These are phyloP conservation scores for Hibiscus mutabilis DNA, from an alignment of 345 rosid species.

Conservation along the genomic window DNA sequence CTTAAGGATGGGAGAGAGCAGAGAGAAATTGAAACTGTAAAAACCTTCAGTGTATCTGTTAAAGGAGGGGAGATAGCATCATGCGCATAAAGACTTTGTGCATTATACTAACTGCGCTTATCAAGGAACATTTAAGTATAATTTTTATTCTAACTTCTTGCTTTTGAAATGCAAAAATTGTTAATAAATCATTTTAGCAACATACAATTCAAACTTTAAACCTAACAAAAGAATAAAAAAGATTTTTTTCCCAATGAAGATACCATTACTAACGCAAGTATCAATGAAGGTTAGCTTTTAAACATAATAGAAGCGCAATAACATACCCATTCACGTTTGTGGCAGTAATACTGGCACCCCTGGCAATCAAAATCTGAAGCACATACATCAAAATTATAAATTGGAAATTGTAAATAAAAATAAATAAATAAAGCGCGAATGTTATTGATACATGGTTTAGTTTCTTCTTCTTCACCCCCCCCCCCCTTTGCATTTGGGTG, in stretches of 20 bases:
- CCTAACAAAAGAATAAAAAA: too few species aligned
- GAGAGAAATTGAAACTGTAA: too few species aligned
- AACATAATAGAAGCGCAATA: neutral
- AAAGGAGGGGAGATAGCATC: too few species aligned
- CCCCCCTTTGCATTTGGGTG: neutral
- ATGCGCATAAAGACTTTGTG: too few species aligned
- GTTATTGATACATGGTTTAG: neutral
- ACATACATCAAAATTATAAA: conserved; percentile 9
- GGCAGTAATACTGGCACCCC: conserved; percentile 67
- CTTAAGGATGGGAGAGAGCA: too few species aligned
- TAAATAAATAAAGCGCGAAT: conserved; percentile 9
- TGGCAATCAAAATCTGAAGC: conserved; percentile 68
- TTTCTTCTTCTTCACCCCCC: neutral
- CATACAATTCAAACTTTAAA: neutral
- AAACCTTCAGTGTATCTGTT: too few species aligned
- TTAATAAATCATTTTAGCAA: neutral
- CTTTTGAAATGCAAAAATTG: neutral
- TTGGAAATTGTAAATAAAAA: neutral
- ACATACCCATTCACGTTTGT: conserved; percentile 76
- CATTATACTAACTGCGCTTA: too few species aligned
- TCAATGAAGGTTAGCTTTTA: neutral
- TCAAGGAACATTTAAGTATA: too few species aligned
- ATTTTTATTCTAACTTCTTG: neutral
- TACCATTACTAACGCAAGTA: neutral
- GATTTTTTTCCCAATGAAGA: neutral